These are phyloP conservation scores for Isabelozyma rhagii DNA, from an alignment of 805 yeast genomes.

Conservation along the genomic window DNA sequence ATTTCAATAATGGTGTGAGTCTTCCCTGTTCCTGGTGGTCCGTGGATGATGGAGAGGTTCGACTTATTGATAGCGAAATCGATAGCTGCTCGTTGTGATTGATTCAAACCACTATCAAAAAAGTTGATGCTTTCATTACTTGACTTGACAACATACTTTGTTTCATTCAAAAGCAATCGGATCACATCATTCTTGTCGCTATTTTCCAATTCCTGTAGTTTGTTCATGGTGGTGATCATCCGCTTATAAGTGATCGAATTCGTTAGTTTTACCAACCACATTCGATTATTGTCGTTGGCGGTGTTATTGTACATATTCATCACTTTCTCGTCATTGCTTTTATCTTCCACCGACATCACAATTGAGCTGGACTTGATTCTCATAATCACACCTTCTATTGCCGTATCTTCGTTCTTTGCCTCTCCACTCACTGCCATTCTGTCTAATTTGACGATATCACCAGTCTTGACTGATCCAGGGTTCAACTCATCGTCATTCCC, in stretches of 20 bases:
- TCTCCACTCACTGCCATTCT: slow-evolving; percentile 29
- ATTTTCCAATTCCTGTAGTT: slow-evolving; percentile 49
- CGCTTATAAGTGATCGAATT: slow-evolving; percentile 73
- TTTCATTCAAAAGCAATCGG: slow-evolving; percentile 46
- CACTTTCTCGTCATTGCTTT: slow-evolving; percentile 47
- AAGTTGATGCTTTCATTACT: slow-evolving; percentile 15
- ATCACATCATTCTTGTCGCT: slow-evolving; percentile 29
- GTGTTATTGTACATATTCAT: slow-evolving; percentile 44
- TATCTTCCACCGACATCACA: slow-evolving; percentile 55
- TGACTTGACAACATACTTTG: slow-evolving; percentile 21
- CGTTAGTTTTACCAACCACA: slow-evolving; percentile 67
- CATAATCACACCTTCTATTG: slow-evolving; percentile 56
- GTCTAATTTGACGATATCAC: slow-evolving; percentile 72
- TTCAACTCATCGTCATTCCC: slow-evolving; percentile 30
- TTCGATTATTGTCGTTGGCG: slow-evolving; percentile 33
- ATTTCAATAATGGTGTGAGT: slow-evolving; percentile 84
- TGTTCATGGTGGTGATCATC: slow-evolving; percentile 75
- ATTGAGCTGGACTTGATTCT: slow-evolving; percentile 48
- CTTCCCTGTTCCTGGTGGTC: slow-evolving; percentile 82
- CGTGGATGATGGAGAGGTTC: slow-evolving; percentile 65
- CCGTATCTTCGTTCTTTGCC: slow-evolving; percentile 18
- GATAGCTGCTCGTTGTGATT: slow-evolving; percentile 73
- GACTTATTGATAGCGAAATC: slow-evolving; percentile 54
- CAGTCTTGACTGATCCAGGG: slow-evolving; percentile 58
- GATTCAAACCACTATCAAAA: slow-evolving; percentile 49